Evolutionary conservation across 2,329 filamentous ascomycete genomes (phyloP), one percentile per base, ranked within the genome.

Genomic region (Curvularia sp.): DNA sequence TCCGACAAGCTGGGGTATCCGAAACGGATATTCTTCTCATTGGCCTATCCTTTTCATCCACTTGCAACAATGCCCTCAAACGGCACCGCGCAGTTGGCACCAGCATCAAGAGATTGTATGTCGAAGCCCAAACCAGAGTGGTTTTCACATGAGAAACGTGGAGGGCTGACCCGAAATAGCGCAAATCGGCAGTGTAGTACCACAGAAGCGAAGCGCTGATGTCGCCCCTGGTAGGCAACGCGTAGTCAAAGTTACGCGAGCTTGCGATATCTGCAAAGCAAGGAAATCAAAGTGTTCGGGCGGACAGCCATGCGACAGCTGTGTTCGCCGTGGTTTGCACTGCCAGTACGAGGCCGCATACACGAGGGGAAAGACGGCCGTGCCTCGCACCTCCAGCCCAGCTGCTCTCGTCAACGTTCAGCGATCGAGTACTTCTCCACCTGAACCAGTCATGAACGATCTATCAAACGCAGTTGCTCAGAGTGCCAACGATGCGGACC

Each of bases 211-310:
- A 2, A 30, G 46, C 38, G 26, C 55, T 2, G 55, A 62, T 13
- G 22, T 15, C 13, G 28, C 28, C 20, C 20, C 5, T n/a, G 28
- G 35, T 4, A 31, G 60, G 15, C 63, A 67, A 38, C 41, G 44
- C 33, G 63, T 63, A 35, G 53, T 61, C 2, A 74, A 73, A 51
- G 72, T 73, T 1, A 73, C 66, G 12, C 53, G 72, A 5, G 72
- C 71, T 9, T 75, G 72, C 61, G 69, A 75, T 39, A 51, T 63
- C 9, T 75, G 72, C 67, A 75, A 74, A 49, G 41, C 64, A 39
- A 73, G 66, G 48, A 75, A 75, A 52, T 63, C 65, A 2, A 72
- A 71, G 50, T 75, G 71, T 28, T 69, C 69, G 0, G 70, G 71
- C 18, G 66, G 64, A 4, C 67, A 68, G 35, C 72, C 72, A 4